Percentiles rank a stretch among this genome's conserved stretches.
These are phyloP conservation scores for Amylocarpus encephaloides DNA, from an alignment of 2,329 filamentous ascomycete species.

Conservation along the genomic window DNA sequence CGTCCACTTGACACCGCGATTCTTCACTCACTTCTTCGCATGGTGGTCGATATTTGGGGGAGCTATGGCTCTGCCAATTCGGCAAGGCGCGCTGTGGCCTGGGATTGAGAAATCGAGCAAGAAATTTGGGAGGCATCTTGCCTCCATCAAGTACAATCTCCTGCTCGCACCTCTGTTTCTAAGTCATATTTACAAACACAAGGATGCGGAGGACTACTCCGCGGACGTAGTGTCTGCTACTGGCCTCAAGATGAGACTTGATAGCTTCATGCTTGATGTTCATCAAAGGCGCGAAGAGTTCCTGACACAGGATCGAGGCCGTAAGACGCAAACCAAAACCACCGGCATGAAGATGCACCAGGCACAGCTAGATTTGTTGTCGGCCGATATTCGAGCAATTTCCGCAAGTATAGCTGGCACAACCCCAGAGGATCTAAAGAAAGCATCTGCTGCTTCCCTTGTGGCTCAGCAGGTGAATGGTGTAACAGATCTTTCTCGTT, in stretches of 20 bases:
- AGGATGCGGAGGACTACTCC: conserved; percentile 80
- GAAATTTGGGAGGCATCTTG: conserved; percentile 93
- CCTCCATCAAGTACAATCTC: conserved; percentile 97
- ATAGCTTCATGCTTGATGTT: conserved; percentile 95
- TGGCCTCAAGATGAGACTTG: conserved; percentile 90
- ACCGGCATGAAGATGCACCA: conserved; percentile 95
- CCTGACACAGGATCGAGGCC: conserved; percentile 70
- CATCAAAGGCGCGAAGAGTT: conserved; percentile 93
- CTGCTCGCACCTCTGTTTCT: conserved; percentile 88
- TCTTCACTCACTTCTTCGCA: conserved; percentile 96
- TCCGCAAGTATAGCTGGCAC: conserved; percentile 85
- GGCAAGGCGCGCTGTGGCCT: conserved; percentile 86
- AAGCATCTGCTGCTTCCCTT: conserved; percentile 43
- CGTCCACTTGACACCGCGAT: conserved; percentile 86
- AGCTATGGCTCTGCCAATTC: conserved; percentile 87
- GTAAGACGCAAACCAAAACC: conserved; percentile 70
- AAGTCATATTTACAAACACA: conserved; percentile 97
- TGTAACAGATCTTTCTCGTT: conserved; percentile 71
- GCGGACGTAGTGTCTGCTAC: conserved; percentile 80
- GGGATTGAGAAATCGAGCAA: conserved; percentile 95
- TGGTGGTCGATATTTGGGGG: conserved; percentile 98
- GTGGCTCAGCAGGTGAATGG: conserved; percentile 49
- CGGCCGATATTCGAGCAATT: conserved; percentile 86
- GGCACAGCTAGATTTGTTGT: conserved; percentile 84
- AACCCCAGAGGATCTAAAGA: conserved; percentile 67